Evolutionary conservation across 371 early-diverging fungal genomes (phyloP).

Genomic region (Rhizomucor pusillus): DNA sequence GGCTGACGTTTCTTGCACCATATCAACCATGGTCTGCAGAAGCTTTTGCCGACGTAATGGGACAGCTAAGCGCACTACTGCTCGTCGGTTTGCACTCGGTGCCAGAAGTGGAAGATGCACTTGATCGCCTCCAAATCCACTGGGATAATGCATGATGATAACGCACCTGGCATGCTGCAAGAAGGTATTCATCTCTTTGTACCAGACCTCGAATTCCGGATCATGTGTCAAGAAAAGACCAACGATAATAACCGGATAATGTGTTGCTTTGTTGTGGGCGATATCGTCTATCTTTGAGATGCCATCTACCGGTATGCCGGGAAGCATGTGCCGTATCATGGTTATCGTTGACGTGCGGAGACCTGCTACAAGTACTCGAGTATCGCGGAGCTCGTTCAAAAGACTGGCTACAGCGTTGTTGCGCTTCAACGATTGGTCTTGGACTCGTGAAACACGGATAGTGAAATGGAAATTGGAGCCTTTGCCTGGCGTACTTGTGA

Average conservation of each 20-base stretch:
- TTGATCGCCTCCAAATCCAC: conserved; percentile 8
- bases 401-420: conserved; percentile 10
- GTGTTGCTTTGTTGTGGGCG: not conserved
- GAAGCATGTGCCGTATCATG: conserved; percentile 29
- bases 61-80: conserved; percentile 42
- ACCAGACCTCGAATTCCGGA: conserved; percentile 14
- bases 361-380: conserved; percentile 33
- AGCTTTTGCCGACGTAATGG: conserved; percentile 51
- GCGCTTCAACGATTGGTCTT: conserved; percentile 23
- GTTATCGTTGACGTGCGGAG: conserved; percentile 23
- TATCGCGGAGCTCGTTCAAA: conserved; percentile 13
- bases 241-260: conserved; percentile 34
- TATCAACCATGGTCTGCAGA: conserved; percentile 29
- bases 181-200: conserved; percentile 19
- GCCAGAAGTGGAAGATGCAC: not conserved
- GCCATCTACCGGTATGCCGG: conserved; percentile 23
- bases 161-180: conserved; percentile 12
- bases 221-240: conserved; percentile 19
- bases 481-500: conserved; percentile 47
- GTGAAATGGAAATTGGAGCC: conserved; percentile 57
- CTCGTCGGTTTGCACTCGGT: not conserved
- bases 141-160: conserved; percentile 37
- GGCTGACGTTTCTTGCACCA: conserved; percentile 11
- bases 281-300: conserved; percentile 17
- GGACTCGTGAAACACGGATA: conserved; percentile 33